Conservation (phyloP, 352 stramenopile genomes). For the Phytopythium montanum region DNA sequence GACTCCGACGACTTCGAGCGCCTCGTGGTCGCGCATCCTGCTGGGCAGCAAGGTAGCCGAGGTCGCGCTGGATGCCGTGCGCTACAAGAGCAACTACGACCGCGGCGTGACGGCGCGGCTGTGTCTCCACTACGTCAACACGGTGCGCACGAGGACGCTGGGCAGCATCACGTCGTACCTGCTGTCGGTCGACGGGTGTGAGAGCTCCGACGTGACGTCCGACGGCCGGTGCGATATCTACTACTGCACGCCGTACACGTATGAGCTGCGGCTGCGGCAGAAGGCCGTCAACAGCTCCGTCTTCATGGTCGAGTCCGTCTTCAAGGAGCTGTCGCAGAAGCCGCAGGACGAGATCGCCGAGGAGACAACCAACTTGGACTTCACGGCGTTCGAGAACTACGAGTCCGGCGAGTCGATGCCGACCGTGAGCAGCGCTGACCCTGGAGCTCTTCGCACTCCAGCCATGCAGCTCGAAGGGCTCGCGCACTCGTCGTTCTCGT, state of each 20-base stretch:
- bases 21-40: slow-evolving; percentile 16
- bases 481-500: background rate
- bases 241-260: slow-evolving; percentile 20
- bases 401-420: background rate
- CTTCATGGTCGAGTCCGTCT: slow-evolving; percentile 28
- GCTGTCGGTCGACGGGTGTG: slow-evolving; percentile 23
- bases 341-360: slow-evolving; percentile 20
- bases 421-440: background rate
- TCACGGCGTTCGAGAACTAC: background rate
- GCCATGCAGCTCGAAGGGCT: background rate
- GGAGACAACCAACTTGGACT: slow-evolving; percentile 33
- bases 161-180: slow-evolving; percentile 15
- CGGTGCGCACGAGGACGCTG: slow-evolving; percentile 17
- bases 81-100: slow-evolving; percentile 39
- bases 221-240: slow-evolving; percentile 26
- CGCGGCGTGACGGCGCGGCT: slow-evolving; percentile 23
- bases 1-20: background rate
- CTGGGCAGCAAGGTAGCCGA: slow-evolving; percentile 18
- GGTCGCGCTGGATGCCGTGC: slow-evolving; percentile 31
- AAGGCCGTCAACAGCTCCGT: slow-evolving; percentile 16
- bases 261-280: slow-evolving; percentile 25
- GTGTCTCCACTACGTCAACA: slow-evolving; percentile 40
- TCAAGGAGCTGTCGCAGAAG: slow-evolving; percentile 22
- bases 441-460: background rate
- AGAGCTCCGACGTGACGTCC: slow-evolving; percentile 11